Evolutionary conservation across 2,329 filamentous ascomycete genomes (phyloP), one percentile per base, ranked within the genome.

Genomic region (Elsinoe batatas): DNA sequence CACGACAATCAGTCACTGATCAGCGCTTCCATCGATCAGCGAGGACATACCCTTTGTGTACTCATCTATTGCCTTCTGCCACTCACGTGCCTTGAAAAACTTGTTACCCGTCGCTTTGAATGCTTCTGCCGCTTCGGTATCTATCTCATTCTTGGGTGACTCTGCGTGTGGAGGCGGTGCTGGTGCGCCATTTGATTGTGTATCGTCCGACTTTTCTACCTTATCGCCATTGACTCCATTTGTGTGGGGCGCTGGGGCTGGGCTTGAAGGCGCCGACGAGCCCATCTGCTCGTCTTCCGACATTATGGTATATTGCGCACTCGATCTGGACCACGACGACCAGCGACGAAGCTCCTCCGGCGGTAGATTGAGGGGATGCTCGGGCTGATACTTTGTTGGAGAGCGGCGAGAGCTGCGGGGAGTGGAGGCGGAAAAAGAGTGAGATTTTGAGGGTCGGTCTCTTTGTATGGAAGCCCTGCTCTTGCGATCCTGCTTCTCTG

Each of bases 61-160:
- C 71, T 96, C 89, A 63, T 87, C 81, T 68, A 97, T 91, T 20
- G 93, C 91, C 67, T 87, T 85, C 58, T 78, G 74, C 70, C 91
- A 98, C 66, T 96, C 88, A 68, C 86, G 88, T 61, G 91, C 88
- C 76, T 96, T 97, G 80, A 96, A 98, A 67, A 88, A 91, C 67
- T 93, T 93, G 75, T 98, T 98, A 58, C 93, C 93, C 1, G 88
- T 82, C 64, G 87, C 82, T 77, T 98, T 98, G 80, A 85, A 95
- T 11, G 83, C 79, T 73, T 98, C 93, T 22, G 91, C 89, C 67
- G 96, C 88, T 54, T 91, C 87, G 40, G 74, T 71, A 46, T 64
- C 70, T 60, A 61, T 60, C 59, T 71, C 66, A 57, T 71, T 10
- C 67, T 60, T 70, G 70, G 53, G 26, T n/a, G 49, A 56, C 40